Base-by-base conservation (phyloP, 2,329 filamentous ascomycete species). In the Allantophomopsis lycopodina region DNA sequence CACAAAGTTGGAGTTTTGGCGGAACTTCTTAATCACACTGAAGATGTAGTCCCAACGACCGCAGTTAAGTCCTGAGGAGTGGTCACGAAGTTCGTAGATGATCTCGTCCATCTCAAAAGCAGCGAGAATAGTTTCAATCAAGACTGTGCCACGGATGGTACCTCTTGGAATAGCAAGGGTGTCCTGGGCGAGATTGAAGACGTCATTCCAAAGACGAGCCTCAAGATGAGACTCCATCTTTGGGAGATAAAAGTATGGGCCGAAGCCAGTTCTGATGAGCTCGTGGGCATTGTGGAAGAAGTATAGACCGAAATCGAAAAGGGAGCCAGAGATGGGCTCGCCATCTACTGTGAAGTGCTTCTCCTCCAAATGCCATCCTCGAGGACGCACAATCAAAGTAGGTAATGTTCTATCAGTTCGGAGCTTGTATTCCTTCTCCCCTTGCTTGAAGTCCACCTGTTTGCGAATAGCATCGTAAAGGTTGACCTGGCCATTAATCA, bases 61-160 rank as follows among this genome's bases (percentile, higher is more conserved):
- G 64, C 91, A 96, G 77, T 98, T 98, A 56, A 98, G 76, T 36
- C 91, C 91, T 6, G 89, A 83, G 60, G 81, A 89, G 71, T 98
- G 91, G 58, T 96, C 89, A 44, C 91, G 83, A 50, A 98, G 80
- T 69, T 96, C 91, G 63, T 95, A 98, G 65, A 98, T 96, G 64
- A 98, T 96, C 77, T 98, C 91, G 55, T 98, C 91, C 91, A 98
- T 98, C 72, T 98, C 91, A 56, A 98, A 98, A 13, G 89, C 91
- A 33, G 91, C 91, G 34, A 89, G 74, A 60, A 98, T 96, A 41
- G 91, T 96, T 74, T 98, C 91, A 56, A 98, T 96, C 52, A 98
- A 69, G 32, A 96, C 89, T 3, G 91, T 98, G 46, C 76, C 91
- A 52, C 91, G 83, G 63, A 96, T 94, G 40, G 87, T 96, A 40